Evolutionary conservation across 192 early-diverging fungal genomes (phyloP), one percentile per base, ranked within the genome.

Genomic region (Linderina pennispora): DNA sequence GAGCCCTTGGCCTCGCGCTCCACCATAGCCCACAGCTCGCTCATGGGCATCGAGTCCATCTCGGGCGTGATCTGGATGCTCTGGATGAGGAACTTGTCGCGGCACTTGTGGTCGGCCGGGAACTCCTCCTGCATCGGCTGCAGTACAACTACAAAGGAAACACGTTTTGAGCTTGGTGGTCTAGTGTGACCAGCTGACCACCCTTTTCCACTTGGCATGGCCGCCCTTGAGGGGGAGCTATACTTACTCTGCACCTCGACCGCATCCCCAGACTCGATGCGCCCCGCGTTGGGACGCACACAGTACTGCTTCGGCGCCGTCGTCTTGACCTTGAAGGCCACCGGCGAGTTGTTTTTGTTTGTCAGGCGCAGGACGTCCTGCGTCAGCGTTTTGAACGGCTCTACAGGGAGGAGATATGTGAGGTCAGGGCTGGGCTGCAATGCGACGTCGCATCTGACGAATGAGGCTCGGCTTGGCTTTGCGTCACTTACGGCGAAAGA

Each of bases 301-400:
- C 91, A 95, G 66, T 94, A 99, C 50, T 90, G 85, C 71, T 91
- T 94, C 28, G 96, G 96, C 2, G 96, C 96, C 8, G 96, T 99
- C 14, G 96, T 99, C 53, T 99, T 99, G 58, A 99, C 88, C 61
- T 99, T 97, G 80, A 94, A 99, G n/a, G 89, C 88, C 23, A 94
- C 74, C 1, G 89, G 77, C 31, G 77, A 37, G 45, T 77, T 65
- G 46, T 75, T 74, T 22, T 74, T 67, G 75, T 89, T 89, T 20
- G 60, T 73, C 42, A 88, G 73, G n/a, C 55, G 45, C 40, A 86
- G 53, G 6, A 48, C 44, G 40, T 78, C 77, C 33, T 81, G 76
- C 38, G 80, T 77, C 40, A 75, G 60, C 36, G 64, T 56, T 34
- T 79, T 78, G 47, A 88, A 77, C 17, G 85, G 85, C 53, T 81